Evolutionary conservation across 106 monocot species (phyloP), one percentile per base, ranked within the genome.

Genomic region (Iris macrosiphon): DNA sequence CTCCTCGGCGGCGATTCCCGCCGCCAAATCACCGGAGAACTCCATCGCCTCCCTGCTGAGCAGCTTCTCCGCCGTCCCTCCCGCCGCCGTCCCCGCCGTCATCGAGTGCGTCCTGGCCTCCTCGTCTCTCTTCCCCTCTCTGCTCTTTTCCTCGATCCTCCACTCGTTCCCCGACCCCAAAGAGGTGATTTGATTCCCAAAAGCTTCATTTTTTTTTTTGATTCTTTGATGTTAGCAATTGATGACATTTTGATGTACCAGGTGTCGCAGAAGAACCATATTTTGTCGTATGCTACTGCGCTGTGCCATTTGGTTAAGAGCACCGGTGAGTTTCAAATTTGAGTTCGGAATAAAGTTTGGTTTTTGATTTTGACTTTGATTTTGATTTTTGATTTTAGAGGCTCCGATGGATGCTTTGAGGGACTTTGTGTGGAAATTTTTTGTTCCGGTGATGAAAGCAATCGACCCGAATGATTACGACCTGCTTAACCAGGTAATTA

Each of bases 81-180:
- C 79, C 2, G 66, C 74, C 26, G 80, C 84, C 59, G 60, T 75
- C 3, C 66, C 93, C 1, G 81, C 84, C n/a, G 63, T 94, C 66
- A 50, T 94, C 52, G 84, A 94, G 64, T 94, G 88, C 59, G 84
- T 94, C 40, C 41, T 88, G 25, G 75, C 72, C 23, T 88, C 88
- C 25, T 60, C 90, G 26, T 39, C 51, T 27, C 19, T 81, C 22
- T 67, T 78, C 20, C 48, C 81, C 15, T 54, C 63, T 17, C 18
- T 52, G 3, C 78, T 94, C 57, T 82, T 94, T 34, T 54, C 41
- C 43, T 72, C 75, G 25, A 78, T 88, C 40, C 74, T 94, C 50
- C 49, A 52, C 39, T 45, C 75, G 31, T 65, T 83, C 61, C 73
- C 78, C 16, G 29, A 34, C 32, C 29, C 59, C 62, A 7, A 53